Conservation (phyloP, 2,329 filamentous ascomycete genomes). For the Verticillium zaregamsianum region DNA sequence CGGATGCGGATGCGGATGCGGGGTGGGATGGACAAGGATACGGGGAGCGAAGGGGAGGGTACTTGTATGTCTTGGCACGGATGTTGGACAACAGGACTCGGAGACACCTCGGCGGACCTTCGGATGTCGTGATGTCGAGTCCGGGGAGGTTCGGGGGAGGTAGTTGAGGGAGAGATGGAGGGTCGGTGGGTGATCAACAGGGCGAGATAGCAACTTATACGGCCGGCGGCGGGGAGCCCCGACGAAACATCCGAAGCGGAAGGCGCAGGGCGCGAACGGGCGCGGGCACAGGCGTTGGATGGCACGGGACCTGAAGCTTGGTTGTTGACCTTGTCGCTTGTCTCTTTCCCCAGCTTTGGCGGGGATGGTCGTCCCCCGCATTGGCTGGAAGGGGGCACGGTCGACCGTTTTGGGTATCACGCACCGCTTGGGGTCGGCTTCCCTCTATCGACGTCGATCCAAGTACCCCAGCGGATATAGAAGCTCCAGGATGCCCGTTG, state of each 20-base stretch:
- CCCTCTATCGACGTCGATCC: not conserved
- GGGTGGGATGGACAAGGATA: not conserved
- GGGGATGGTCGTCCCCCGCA: not conserved
- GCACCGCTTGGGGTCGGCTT: not conserved
- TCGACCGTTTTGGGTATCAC: not conserved
- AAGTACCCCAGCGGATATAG: not conserved
- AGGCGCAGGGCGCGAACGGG: not conserved
- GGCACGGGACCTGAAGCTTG: not conserved
- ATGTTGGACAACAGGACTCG: not conserved
- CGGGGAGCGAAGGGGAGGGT: not conserved
- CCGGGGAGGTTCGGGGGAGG: not conserved
- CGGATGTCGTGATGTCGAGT: not conserved
- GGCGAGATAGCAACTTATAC: constrained; percentile 2
- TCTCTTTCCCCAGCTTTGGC: not conserved
- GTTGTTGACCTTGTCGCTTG: not conserved
- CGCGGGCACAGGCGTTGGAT: not conserved
- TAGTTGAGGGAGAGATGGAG: not conserved
- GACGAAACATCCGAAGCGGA: constrained; percentile 2
- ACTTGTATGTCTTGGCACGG: not conserved
- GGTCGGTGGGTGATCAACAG: not conserved
- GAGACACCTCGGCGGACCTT: not conserved
- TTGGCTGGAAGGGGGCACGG: not conserved
- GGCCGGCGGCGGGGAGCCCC: constrained; percentile 1
- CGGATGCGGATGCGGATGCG: not conserved
- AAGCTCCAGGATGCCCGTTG: not conserved